These are phyloP conservation scores for Fusarium zealandicum DNA, from an alignment of 2,329 filamentous ascomycete genomes.

Conservation along the genomic window DNA sequence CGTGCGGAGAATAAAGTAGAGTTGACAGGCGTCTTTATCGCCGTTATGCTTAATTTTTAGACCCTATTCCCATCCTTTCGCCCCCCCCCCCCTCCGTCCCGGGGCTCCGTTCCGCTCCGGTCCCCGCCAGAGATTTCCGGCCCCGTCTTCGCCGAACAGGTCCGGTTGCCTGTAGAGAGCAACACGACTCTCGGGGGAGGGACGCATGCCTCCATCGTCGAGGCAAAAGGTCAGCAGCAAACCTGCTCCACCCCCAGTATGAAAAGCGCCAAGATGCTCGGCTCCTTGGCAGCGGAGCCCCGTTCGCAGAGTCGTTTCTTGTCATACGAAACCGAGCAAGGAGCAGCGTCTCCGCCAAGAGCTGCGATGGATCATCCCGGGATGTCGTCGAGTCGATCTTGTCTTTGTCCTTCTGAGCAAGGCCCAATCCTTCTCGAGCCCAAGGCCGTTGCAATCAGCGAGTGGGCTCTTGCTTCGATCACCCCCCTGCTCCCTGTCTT, in stretches of 20 bases:
- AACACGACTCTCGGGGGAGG: not conserved
- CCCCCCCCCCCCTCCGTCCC: too few species aligned
- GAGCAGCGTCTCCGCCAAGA: not conserved
- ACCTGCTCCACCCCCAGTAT: constrained; percentile 5
- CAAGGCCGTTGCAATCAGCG: too few species aligned
- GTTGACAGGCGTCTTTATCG: too few species aligned
- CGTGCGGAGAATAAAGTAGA: too few species aligned
- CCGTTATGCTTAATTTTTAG: too few species aligned
- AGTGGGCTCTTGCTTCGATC: not conserved
- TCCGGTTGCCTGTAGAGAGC: too few species aligned
- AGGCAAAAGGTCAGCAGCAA: constrained; percentile 16
- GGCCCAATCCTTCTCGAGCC: too few species aligned
- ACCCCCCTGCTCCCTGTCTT: not conserved
- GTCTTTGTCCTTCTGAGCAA: not conserved
- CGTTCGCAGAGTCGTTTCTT: constrained; percentile 14
- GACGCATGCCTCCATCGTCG: constrained; percentile 3
- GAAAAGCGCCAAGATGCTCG: constrained; percentile 31
- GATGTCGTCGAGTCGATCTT: constrained; percentile 32
- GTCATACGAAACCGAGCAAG: constrained; percentile 11
- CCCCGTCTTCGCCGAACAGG: too few species aligned
- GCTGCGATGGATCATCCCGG: constrained; percentile 15
- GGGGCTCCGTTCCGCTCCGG: too few species aligned
- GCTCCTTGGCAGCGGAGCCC: constrained; percentile 34
- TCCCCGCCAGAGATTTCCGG: too few species aligned
- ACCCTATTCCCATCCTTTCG: too few species aligned